A percentile compares a stretch with the other conserved stretches of the same genome.
Conservation (phyloP, 352 stramenopile genomes). For the Pythium plurisporium region DNA sequence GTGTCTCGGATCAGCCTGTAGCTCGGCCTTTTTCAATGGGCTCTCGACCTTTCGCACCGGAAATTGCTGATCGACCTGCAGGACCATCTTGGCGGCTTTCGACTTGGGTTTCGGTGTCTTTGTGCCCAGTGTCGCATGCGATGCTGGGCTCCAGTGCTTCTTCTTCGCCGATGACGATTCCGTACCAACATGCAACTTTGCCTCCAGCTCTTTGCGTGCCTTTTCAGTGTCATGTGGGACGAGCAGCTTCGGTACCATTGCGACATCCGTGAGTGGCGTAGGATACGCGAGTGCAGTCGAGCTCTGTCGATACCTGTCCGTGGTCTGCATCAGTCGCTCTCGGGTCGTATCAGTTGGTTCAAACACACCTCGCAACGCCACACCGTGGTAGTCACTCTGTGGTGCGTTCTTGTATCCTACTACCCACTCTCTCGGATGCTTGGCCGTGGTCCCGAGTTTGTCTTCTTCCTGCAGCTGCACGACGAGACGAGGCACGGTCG, state of each 20-base stretch:
- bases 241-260: not conserved
- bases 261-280: not conserved
- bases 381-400: constrained; percentile 23
- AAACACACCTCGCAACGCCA: constrained; percentile 36
- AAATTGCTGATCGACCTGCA: constrained; percentile 26
- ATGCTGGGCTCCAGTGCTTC: constrained; percentile 42
- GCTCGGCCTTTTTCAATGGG: constrained; percentile 18
- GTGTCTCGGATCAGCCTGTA: constrained; percentile 23
- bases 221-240: constrained; percentile 21
- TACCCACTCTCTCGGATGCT: constrained; percentile 31
- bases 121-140: constrained; percentile 13
- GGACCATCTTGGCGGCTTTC: constrained; percentile 1
- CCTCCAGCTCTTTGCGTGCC: constrained; percentile 13
- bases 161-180: not conserved
- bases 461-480: not conserved
- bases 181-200: constrained; percentile 4
- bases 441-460: constrained; percentile 14
- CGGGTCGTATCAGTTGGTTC: constrained; percentile 38
- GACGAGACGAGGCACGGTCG: constrained; percentile 42
- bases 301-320: constrained; percentile 1
- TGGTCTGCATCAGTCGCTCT: constrained; percentile 22
- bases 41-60: constrained; percentile 20
- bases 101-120: constrained; percentile 11
- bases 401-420: constrained; percentile 46
- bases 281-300: constrained; percentile 16